phyloP scores from a whole-genome alignment of 2,329 filamentous ascomycete genomes.

The Raffaelea arxii region DNA sequence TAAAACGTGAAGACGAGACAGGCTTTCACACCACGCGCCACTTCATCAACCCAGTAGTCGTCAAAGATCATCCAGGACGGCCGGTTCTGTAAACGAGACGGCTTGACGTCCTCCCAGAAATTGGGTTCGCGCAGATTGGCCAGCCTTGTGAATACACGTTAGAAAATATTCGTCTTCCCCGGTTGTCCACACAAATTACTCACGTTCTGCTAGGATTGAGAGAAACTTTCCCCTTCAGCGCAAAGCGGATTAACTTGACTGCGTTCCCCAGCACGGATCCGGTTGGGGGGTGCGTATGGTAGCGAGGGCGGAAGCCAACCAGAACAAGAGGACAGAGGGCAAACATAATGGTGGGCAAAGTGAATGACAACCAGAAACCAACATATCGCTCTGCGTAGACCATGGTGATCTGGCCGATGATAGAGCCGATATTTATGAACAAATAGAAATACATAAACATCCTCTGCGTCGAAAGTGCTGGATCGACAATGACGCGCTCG shows the following conservation, averaged over 20 bases:
- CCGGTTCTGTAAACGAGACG: slow-evolving; percentile 43
- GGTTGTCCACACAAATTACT: no score
- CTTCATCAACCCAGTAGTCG: slow-evolving; percentile 22
- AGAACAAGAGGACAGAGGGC: slow-evolving; percentile 53
- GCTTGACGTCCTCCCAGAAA: slow-evolving; percentile 61
- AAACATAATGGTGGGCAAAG: slow-evolving; percentile 58
- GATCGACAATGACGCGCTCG: slow-evolving; percentile 60
- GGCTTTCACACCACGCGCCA: slow-evolving; percentile 57
- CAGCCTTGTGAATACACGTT: neutral
- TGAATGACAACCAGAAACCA: slow-evolving; percentile 62
- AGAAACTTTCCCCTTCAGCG: slow-evolving; percentile 61
- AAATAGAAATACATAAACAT: slow-evolving; percentile 57
- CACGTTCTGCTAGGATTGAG: slow-evolving; percentile 52
- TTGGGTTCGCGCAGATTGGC: slow-evolving; percentile 39
- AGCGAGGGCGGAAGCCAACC: slow-evolving; percentile 46
- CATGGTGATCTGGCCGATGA: slow-evolving; percentile 54
- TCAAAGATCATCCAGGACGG: slow-evolving; percentile 56
- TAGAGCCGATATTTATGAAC: slow-evolving; percentile 61
- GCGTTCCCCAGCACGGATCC: slow-evolving; percentile 62
- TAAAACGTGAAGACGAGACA: slow-evolving; percentile 62
- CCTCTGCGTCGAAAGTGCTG: slow-evolving; percentile 54
- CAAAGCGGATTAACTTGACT: slow-evolving; percentile 48
- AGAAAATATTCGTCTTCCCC: no score
- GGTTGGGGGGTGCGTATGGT: slow-evolving; percentile 47
- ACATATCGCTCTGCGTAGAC: slow-evolving; percentile 65